phyloP scores from a whole-genome alignment of 2,329 filamentous ascomycete genomes.

The Phialocephala subalpina region DNA sequence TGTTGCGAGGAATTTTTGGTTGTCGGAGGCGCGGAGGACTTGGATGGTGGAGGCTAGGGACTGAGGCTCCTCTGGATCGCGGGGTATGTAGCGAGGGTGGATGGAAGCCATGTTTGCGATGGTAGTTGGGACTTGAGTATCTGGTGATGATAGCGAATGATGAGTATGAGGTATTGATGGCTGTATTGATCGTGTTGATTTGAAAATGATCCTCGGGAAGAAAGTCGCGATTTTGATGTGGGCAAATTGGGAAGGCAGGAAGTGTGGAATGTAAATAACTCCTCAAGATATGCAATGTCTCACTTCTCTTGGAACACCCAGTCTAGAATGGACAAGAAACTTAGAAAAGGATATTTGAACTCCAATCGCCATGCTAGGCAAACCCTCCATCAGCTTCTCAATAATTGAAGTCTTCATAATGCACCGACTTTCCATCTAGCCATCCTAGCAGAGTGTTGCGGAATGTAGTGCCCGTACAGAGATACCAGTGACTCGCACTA shows the following conservation, averaged over 20 bases:
- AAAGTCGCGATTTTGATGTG: not conserved
- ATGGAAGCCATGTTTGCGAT: not conserved
- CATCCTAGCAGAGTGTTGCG: constrained; percentile 56
- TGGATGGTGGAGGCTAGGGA: constrained; percentile 31
- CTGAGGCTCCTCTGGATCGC: constrained; percentile 29
- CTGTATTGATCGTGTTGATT: not conserved
- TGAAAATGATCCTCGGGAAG: not conserved
- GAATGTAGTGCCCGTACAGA: constrained; percentile 63
- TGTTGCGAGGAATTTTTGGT: constrained; percentile 35
- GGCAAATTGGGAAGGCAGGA: constrained; percentile 1
- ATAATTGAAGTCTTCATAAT: constrained; percentile 59
- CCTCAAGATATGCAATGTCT: constrained; percentile 11
- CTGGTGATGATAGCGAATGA: not conserved
- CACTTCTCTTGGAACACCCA: not conserved
- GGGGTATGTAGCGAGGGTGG: constrained; percentile 30
- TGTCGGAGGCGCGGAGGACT: constrained; percentile 37
- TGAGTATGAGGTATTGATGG: too few relatives aligned
- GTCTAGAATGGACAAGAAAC: not conserved
- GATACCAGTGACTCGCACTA: constrained; percentile 58
- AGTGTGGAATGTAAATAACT: not conserved
- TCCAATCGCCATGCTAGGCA: not conserved
- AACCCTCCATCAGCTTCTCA: constrained; percentile 18
- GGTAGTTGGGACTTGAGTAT: not conserved
- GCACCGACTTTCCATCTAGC: constrained; percentile 53
- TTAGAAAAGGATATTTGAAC: not conserved